Evolutionary conservation across 495 filamentous ascomycete genomes (phyloP), one percentile per base, ranked within the genome.

Genomic region (Aspergillus kassunensis): DNA sequence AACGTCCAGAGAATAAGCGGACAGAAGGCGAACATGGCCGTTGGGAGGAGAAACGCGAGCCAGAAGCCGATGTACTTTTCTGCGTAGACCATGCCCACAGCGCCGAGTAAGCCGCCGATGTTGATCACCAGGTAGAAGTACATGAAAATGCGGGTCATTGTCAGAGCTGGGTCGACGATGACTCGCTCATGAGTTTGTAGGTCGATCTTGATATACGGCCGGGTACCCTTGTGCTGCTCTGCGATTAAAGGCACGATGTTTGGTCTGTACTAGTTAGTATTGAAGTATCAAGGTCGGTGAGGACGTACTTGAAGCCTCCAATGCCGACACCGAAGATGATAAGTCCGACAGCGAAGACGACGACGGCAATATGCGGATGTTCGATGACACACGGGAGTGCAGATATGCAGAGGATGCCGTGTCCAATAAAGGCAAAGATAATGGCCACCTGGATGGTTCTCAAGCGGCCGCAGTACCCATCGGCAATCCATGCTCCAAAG

Each of bases 41-140:
- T 86, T 5, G 84, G 84, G 13, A 88, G 71, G 6, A 78, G 68
- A 59, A 67, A 89, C 1, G 84, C 73, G n/a, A 89, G 78, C 76
- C 80, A 90, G 70, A 88, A 90, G 25, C 87, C 86, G 47, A 89
- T 83, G 49, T 87, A 87, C 55, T 86, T 82, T 68, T 88, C 86
- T 6, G 80, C 79, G 59, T 87, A 87, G 23, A 81, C 79, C 81
- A 86, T 80, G 27, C 58, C 62, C 19, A 80, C 64, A 36, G 71
- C 66, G 3, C 78, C 84, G 23, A 76, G 30, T 15, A 88, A 59
- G 7, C 78, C 72, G 18, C 70, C 75, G 18, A 79, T 49, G 52
- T 79, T 80, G 56, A 75, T 74, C 51, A 87, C 71, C 44, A 67
- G 77, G 80, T 63, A 76, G 57, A 70, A 72, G 55, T 67, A 69